These are phyloP conservation scores for Lactarius sanguifluus DNA, from an alignment of 768 basidiomycete genomes.

Conservation along the genomic window DNA sequence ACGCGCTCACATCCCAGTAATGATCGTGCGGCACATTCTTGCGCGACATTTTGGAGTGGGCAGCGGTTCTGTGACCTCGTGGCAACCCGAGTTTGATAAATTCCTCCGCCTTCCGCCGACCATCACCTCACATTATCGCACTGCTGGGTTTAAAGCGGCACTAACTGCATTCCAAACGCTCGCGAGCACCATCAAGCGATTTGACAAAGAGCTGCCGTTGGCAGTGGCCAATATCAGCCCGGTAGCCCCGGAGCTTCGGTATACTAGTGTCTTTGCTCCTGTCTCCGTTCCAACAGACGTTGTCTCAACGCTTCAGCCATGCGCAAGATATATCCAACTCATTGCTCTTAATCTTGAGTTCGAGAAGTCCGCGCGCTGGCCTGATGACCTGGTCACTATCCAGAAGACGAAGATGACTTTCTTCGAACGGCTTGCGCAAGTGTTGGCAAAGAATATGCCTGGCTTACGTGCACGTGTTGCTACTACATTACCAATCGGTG, in stretches of 20 bases:
- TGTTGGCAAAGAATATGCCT: conserved; percentile 52
- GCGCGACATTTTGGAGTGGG: conserved; percentile 70
- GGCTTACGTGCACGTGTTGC: conserved; percentile 61
- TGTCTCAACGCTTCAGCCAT: conserved; percentile 50
- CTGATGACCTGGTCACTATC: conserved; percentile 88
- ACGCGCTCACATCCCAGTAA: conserved; percentile 69
- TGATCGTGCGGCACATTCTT: conserved; percentile 75
- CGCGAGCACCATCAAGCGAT: conserved; percentile 68
- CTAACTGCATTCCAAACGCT: conserved; percentile 77
- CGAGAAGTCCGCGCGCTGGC: conserved; percentile 92
- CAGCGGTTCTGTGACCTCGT: conserved; percentile 50
- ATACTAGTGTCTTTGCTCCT: conserved; percentile 82
- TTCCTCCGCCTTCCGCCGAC: conserved; percentile 58
- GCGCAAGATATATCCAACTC: conserved; percentile 63
- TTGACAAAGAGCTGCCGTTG: conserved; percentile 74
- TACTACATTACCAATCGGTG: conserved; percentile 47
- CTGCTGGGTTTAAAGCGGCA: conserved; percentile 67
- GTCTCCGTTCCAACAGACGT: conserved; percentile 61
- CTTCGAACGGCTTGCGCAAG: conserved; percentile 73
- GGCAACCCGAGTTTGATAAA: conserved; percentile 59
- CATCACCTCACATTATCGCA: conserved; percentile 44
- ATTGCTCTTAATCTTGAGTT: conserved; percentile 84
- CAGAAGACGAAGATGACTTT: conserved; percentile 95
- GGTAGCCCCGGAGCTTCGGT: conserved; percentile 70
- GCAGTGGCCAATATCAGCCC: conserved; percentile 75